A percentile compares a stretch with the other conserved stretches of the same genome.
Conservation (phyloP, 1,284 basidiomycete species). For the Microbotryum saponariae region DNA sequence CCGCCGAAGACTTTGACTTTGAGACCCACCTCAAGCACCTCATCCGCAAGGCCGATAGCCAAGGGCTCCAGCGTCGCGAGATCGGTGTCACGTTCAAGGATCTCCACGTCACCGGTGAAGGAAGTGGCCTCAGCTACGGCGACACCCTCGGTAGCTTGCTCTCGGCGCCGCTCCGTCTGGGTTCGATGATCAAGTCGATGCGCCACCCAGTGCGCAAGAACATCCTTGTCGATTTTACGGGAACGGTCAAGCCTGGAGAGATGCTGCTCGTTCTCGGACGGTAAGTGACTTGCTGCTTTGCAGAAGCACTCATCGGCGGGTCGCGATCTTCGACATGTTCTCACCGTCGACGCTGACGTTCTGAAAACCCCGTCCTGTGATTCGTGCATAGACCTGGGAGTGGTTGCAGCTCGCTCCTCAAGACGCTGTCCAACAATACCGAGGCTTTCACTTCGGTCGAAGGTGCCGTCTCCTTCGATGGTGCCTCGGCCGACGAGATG, state of each 20-base stretch:
- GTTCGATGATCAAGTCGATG: conserved; percentile 11
- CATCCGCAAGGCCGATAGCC: conserved; percentile 33
- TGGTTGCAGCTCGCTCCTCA: conserved; percentile 56
- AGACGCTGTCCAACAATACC: conserved; percentile 51
- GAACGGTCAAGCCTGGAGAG: conserved; percentile 53
- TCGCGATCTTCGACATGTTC: not conserved
- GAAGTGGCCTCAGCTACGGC: conserved; percentile 28
- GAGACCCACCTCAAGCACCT: conserved; percentile 37
- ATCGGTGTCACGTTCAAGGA: conserved; percentile 30
- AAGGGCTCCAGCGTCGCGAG: conserved; percentile 33
- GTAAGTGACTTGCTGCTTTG: conserved; percentile 26
- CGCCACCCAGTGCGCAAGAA: conserved; percentile 34
- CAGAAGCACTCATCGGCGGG: not conserved
- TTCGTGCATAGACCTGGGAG: conserved; percentile 30
- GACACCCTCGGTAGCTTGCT: conserved; percentile 19
- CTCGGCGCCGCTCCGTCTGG: conserved; percentile 11
- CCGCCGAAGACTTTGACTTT: conserved; percentile 39
- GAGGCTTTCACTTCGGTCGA: conserved; percentile 47
- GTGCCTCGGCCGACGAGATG: conserved; percentile 43
- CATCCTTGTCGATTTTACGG: conserved; percentile 49
- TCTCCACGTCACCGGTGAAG: conserved; percentile 30
- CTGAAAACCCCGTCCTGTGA: too few relatives aligned
- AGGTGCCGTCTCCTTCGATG: conserved; percentile 42
- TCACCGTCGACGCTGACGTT: not conserved
- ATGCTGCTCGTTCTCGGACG: conserved; percentile 52